Evolutionary conservation across 768 basidiomycete genomes (phyloP).

Genomic region (Vishniacozyma victoriae): DNA sequence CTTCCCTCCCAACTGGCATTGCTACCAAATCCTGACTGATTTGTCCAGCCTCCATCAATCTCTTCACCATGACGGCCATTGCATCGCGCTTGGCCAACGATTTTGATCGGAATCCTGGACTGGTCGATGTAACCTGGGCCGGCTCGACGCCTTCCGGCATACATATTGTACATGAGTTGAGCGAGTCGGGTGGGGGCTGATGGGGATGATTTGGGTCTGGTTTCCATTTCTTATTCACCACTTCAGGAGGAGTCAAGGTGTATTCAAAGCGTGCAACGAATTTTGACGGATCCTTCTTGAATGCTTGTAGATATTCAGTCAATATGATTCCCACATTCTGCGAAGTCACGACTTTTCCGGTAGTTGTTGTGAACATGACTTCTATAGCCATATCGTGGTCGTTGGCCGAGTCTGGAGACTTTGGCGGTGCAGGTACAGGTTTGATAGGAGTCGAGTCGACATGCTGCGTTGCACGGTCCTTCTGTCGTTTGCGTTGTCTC

Average conservation of each 20-base stretch:
- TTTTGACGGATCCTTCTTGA: constrained; percentile 6
- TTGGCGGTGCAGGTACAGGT: too few relatives aligned
- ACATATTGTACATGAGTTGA: constrained; percentile 12
- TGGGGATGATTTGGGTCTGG: not conserved
- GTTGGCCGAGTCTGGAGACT: too few relatives aligned
- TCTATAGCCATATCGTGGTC: not conserved
- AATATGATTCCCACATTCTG: constrained; percentile 15
- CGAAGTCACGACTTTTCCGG: constrained; percentile 8
- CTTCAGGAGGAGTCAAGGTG: not conserved
- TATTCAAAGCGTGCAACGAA: not conserved
- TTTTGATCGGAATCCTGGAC: constrained; percentile 12
- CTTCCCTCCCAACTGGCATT: not conserved
- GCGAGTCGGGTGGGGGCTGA: constrained; percentile 9
- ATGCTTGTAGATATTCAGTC: constrained; percentile 13
- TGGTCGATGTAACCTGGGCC: not conserved
- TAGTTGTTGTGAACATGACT: constrained; percentile 3
- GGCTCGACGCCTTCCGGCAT: constrained; percentile 8
- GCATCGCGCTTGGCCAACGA: constrained; percentile 21
- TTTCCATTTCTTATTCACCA: not conserved
- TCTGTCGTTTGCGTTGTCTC: too few relatives aligned
- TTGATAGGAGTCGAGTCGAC: too few relatives aligned
- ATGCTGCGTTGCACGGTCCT: too few relatives aligned
- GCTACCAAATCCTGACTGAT: constrained; percentile 15
- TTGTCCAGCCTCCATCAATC: constrained; percentile 12
- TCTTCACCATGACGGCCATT: constrained; percentile 9